Conservation (phyloP, 495 filamentous ascomycete genomes). For the Pseudotulostoma volvatum region DNA sequence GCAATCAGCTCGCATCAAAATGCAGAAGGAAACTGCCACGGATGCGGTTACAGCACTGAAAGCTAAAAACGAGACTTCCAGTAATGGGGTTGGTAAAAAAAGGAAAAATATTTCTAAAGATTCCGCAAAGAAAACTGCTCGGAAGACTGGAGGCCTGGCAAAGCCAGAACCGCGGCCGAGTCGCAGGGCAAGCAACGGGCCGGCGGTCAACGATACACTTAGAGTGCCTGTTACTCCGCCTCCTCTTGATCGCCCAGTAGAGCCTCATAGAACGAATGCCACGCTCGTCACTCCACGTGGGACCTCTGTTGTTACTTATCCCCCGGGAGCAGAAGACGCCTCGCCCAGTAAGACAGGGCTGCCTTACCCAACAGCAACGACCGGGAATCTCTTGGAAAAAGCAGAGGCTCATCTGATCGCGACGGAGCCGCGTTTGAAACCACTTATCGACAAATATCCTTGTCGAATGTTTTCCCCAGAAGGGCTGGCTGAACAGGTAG, state of each 20-base stretch:
- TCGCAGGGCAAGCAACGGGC: background rate
- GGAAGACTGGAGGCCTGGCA: too few relatives aligned
- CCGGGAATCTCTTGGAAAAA: constrained; percentile 56
- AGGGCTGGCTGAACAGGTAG: constrained; percentile 64
- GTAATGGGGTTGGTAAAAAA: too few relatives aligned
- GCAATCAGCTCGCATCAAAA: constrained; percentile 1
- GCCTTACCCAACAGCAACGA: constrained; percentile 40
- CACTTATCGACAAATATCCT: constrained; percentile 55
- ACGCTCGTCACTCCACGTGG: constrained; percentile 66
- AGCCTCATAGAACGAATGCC: constrained; percentile 54
- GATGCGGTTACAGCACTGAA: too few relatives aligned
- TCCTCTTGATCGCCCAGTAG: constrained; percentile 38
- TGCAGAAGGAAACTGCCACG: too few relatives aligned
- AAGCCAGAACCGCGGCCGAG: too few relatives aligned
- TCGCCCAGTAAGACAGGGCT: constrained; percentile 43
- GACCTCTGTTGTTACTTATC: constrained; percentile 46
- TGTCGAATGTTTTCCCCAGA: constrained; percentile 69
- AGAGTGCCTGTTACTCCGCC: constrained; percentile 24
- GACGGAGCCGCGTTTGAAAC: constrained; percentile 55
- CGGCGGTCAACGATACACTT: constrained; percentile 5
- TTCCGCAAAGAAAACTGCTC: too few relatives aligned
- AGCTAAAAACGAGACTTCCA: too few relatives aligned
- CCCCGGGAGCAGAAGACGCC: constrained; percentile 24
- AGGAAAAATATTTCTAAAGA: too few relatives aligned
- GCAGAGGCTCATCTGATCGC: constrained; percentile 63